A percentile compares a stretch with the other conserved stretches of the same genome.
These are phyloP conservation scores for Evansstolkia leycettana DNA, from an alignment of 495 filamentous ascomycete species.

Conservation along the genomic window DNA sequence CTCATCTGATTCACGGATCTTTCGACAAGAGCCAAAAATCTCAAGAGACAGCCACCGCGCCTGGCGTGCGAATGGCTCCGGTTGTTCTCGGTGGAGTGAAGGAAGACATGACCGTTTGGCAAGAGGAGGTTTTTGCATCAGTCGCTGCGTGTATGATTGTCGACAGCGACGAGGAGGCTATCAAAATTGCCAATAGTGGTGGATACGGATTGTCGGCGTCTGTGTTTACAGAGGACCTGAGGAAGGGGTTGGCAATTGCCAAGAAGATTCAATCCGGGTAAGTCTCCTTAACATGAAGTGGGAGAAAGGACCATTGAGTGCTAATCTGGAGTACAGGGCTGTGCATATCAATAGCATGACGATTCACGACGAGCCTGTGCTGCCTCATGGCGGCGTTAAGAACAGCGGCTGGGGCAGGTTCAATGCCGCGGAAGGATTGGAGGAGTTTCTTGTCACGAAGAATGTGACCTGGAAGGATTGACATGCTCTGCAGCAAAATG, in stretches of 20 bases:
- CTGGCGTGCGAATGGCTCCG: constrained; percentile 52
- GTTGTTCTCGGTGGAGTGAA: constrained; percentile 54
- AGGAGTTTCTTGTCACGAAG: constrained; percentile 76
- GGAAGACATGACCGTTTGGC: constrained; percentile 66
- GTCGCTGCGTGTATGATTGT: constrained; percentile 40
- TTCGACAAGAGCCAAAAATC: constrained; percentile 12
- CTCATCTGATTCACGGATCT: constrained; percentile 45
- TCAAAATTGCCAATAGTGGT: constrained; percentile 33
- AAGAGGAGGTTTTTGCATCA: constrained; percentile 70
- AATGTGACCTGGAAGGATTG: constrained; percentile 59
- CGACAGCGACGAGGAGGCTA: constrained; percentile 32
- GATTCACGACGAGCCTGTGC: constrained; percentile 65
- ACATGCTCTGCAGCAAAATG: background rate
- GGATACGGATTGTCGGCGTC: constrained; percentile 36
- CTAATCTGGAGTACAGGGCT: constrained; percentile 23
- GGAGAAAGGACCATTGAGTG: background rate
- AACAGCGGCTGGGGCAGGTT: constrained; percentile 67
- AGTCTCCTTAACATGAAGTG: constrained; percentile 2
- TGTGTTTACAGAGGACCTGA: constrained; percentile 35
- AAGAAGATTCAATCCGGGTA: constrained; percentile 34
- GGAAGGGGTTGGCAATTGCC: constrained; percentile 29
- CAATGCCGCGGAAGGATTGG: constrained; percentile 39
- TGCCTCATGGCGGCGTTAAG: constrained; percentile 82
- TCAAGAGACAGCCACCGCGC: constrained; percentile 16
- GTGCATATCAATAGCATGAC: constrained; percentile 87